phyloP scores from a whole-genome alignment of 257 asterid species.

The Ilex asprella region DNA sequence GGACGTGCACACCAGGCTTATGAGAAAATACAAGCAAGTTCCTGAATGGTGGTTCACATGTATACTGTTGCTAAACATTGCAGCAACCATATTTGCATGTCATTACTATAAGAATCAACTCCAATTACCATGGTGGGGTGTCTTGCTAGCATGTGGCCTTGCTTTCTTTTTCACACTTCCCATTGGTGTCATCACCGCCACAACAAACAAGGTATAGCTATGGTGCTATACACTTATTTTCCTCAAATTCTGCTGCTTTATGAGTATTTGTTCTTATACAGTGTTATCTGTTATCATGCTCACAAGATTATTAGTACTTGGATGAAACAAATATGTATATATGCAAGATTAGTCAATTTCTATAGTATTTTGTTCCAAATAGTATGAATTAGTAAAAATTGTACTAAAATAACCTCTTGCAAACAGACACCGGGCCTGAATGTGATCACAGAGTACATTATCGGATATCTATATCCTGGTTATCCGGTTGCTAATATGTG shows the following conservation, averaged over 20 bases:
- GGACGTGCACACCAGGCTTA: conserved; percentile 85
- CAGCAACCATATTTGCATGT: conserved; percentile 60
- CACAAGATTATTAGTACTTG: too few relatives aligned
- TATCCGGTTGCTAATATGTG: conserved; percentile 99
- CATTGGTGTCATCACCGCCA: conserved; percentile 79
- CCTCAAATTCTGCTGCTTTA: too few relatives aligned
- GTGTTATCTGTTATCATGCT: too few relatives aligned
- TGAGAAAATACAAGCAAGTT: conserved; percentile 77
- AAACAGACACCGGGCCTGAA: conserved; percentile 79
- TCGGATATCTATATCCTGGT: conserved; percentile 92
- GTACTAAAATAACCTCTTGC: background rate
- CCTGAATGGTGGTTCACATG: conserved; percentile 92
- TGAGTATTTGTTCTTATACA: too few relatives aligned
- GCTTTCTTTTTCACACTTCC: conserved; percentile 90
- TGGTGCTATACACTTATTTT: too few relatives aligned
- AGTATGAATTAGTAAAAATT: too few relatives aligned
- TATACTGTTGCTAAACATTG: conserved; percentile 56
- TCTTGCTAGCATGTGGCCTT: conserved; percentile 73
- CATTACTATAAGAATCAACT: conserved; percentile 60
- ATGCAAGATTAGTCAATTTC: background rate
- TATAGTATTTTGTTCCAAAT: too few relatives aligned
- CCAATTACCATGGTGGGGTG: conserved; percentile 99
- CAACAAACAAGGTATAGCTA: conserved; percentile 72
- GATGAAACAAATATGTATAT: too few relatives aligned
- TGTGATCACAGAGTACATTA: conserved; percentile 88